Evolutionary conservation across 164 flowering plant genomes (phyloP).

Genomic region (Umbilicus rupestris): DNA sequence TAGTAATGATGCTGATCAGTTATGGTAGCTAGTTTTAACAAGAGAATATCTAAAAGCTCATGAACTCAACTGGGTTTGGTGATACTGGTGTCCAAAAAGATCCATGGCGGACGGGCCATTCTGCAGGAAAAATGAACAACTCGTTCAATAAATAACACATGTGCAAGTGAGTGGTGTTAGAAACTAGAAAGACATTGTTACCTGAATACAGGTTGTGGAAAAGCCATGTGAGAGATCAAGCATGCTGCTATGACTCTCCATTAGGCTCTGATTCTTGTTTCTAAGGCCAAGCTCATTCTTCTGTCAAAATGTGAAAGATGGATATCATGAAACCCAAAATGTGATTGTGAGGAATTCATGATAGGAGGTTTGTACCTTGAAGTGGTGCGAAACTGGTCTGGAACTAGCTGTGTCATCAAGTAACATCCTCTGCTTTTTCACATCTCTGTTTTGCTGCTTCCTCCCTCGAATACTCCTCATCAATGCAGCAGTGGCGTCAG

Average conservation of each 20-base stretch:
- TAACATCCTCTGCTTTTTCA: conserved; percentile 14
- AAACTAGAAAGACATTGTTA: conserved; percentile 12
- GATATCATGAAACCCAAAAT: no score
- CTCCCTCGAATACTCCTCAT: conserved; percentile 16
- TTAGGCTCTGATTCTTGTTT: conserved; percentile 29
- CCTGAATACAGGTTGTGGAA: conserved; percentile 54
- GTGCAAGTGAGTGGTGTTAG: not conserved
- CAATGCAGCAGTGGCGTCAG: conserved; percentile 16
- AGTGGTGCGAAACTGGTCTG: conserved; percentile 27
- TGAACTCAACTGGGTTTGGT: conserved; percentile 6
- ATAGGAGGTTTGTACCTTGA: conserved; percentile 26
- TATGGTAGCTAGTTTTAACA: no score
- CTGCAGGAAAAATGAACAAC: not conserved
- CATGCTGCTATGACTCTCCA: conserved; percentile 24
- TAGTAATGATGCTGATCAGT: not conserved
- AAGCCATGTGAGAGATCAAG: conserved; percentile 58
- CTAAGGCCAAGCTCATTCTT: conserved; percentile 30
- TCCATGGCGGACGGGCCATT: not conserved
- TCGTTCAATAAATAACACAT: not conserved
- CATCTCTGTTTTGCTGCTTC: conserved; percentile 24
- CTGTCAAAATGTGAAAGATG: not conserved
- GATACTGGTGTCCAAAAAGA: not conserved
- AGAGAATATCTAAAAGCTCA: not conserved
- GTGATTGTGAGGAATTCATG: no score
- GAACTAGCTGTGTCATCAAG: conserved; percentile 95